Base-by-base conservation (phyloP, 202 grass and related monocot genomes). In the Hordeum pubiflorum region DNA sequence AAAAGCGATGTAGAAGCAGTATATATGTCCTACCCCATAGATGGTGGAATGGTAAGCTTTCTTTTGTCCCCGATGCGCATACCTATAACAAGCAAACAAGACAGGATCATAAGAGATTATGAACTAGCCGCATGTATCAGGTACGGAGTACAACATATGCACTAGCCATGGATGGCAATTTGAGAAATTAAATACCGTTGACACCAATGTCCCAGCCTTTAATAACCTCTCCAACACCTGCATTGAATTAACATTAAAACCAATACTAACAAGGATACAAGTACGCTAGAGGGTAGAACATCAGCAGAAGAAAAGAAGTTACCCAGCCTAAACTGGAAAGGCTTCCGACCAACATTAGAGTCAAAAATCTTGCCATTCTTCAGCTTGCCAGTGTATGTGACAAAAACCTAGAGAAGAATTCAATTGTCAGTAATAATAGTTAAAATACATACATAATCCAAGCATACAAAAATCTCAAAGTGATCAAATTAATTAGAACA, bases 201-300 rank as follows among this genome's bases (percentile, higher is more conserved):
- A 99, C 67, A 32, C 90, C 96, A n/a, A 99, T 73, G 41, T 99
- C 96, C 96, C 92, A 99, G 72, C 96, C 96, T 78, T 95, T 93
- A 76, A 99, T 95, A 76, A 99, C 90, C 60, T 91, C 20, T 20
- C 92, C 92, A 84, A 91, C 72, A 85, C 96, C 96, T 99, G 80
- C 77, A 88, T 82, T 22, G 82, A 82, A 46, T 27, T 31, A 63
- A 66, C 70, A 62, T 80, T 44, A 63, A 18, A 79, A 77, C 75
- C 65, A 85, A 9, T 26, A 11, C 58, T 8, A 2, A 21, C 15
- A 26, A 77, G 4, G 24, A 73, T 61, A 14, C 6, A 0, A 8
- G 64, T 5, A 10, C 14, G 7, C 20, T 44, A 50, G 15, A 73
- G 18, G 10, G 9, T 31, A 36, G 64, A 43, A 80, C 17, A 66